Base-by-base conservation (phyloP, 805 yeast species). In the Metschnikowia lachancei region DNA sequence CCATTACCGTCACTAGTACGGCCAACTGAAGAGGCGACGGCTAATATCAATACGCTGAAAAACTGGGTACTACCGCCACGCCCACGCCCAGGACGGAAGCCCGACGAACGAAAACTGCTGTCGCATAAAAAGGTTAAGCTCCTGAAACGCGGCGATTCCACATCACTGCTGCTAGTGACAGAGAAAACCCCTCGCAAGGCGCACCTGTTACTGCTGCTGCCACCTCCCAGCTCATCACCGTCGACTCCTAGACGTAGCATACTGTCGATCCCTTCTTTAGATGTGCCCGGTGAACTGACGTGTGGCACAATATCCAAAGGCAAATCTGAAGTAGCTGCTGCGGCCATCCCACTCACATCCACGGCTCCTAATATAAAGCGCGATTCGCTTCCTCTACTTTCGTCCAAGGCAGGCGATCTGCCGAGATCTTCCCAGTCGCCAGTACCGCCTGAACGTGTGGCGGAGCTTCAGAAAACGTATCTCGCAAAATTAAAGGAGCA, bases 1-100 rank as follows among this genome's bases (percentile, higher is more conserved):
- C 12, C 46, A 14, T 46, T 43, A n/a, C 33, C 47, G 13, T 26
- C 46, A 5, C 36, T 28, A 20, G 29, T 28, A 6, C 31, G 28
- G 39, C 20, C 33, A 8, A 38, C 36, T 11, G 51, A 49, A 10
- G 52, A 51, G 13, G 35, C 48, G 14, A 51, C 36, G 39, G 57
- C 60, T 34, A 65, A 65, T 41, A 65, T 69, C 41, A 80, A 75
- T 55, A 83, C 92, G 1, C 83, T 90, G 42, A 84, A 84, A 59
- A 82, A 81, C 59, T 88, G 94, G 91, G 90, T 85, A 7, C 67
- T 86, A 26, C 95, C 95, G 2, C 95, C 95, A 10, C 72, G 94
- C 53, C 94, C 95, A 20, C 83, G 86, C 54, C 86, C 87, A 0
- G 87, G 86, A 17, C 67, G 83, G 41, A 80, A 79, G 54, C 45